Evolutionary conservation across 2,329 filamentous ascomycete species (phyloP).

Genomic region (Fusarium zealandicum): DNA sequence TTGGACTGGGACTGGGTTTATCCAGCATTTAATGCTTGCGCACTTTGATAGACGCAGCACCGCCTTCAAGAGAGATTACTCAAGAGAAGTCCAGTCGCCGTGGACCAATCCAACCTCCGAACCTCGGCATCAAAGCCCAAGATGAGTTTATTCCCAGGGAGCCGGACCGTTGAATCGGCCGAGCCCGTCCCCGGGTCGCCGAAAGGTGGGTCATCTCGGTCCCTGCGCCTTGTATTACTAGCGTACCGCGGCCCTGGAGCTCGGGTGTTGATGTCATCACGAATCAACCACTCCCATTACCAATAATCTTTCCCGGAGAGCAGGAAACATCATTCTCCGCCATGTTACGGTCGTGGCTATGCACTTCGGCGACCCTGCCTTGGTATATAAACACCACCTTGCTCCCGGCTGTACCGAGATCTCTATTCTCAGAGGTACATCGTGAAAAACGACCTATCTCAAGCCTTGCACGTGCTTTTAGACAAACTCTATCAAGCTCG

Average conservation of each 20-base stretch:
- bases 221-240: background rate
- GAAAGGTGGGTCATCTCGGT: background rate
- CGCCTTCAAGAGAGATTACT: too few species aligned
- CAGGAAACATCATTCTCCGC: background rate
- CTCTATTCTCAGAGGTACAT: background rate
- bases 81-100: too few species aligned
- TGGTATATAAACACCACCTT: slow-evolving; percentile 2
- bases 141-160: too few species aligned
- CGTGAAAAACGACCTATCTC: slow-evolving; percentile 2
- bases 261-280: slow-evolving; percentile 33
- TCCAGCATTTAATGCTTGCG: too few species aligned
- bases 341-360: slow-evolving; percentile 2
- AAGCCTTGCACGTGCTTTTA: slow-evolving; percentile 16
- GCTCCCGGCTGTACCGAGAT: background rate
- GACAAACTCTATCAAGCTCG: background rate
- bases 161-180: slow-evolving; percentile 7
- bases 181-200: slow-evolving; percentile 5
- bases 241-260: background rate
- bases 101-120: background rate
- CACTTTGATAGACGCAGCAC: background rate
- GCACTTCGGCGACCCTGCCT: background rate
- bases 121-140: slow-evolving; percentile 5
- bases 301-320: background rate
- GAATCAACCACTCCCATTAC: slow-evolving; percentile 9
- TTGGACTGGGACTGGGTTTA: too few species aligned